These are phyloP conservation scores for Anacardium occidentale DNA, from an alignment of 345 rosid genomes.

Conservation along the genomic window DNA sequence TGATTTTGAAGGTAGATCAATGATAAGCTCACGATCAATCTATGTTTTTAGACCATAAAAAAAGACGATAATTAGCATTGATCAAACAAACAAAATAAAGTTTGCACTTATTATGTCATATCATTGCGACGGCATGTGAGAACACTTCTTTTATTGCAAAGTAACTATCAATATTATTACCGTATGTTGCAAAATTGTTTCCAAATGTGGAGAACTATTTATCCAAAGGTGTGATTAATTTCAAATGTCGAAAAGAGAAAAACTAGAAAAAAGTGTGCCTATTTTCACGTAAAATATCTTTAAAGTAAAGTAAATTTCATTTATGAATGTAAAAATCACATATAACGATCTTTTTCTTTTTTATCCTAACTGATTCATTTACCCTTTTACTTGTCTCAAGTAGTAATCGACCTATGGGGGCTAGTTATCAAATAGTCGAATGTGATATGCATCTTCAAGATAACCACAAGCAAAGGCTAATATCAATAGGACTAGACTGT, in stretches of 20 bases:
- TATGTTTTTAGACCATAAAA: constrained; percentile 57
- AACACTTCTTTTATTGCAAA: not conserved
- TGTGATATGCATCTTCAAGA: too few relatives aligned
- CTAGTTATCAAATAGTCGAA: too few relatives aligned
- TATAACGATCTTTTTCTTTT: too few relatives aligned
- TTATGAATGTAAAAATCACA: not conserved
- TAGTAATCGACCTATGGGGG: too few relatives aligned
- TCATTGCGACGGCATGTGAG: not conserved
- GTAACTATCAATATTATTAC: not conserved
- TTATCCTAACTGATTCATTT: too few relatives aligned
- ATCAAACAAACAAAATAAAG: constrained; percentile 20
- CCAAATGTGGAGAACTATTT: not conserved
- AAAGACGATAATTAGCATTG: constrained; percentile 26
- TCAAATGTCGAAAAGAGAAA: not conserved
- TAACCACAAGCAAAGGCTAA: too few relatives aligned
- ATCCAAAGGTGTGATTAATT: constrained; percentile 1
- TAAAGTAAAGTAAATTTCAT: not conserved
- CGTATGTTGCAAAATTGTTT: not conserved
- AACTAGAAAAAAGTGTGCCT: not conserved
- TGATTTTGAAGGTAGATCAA: constrained; percentile 76
- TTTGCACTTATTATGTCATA: constrained; percentile 19
- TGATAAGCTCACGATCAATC: constrained; percentile 84
- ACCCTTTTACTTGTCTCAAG: too few relatives aligned
- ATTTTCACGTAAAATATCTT: not conserved
- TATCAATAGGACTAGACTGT: too few relatives aligned